A percentile compares a stretch with the other conserved stretches of the same genome.
phyloP scores from a whole-genome alignment of 2,329 filamentous ascomycete genomes.

The Cercospora janseana region DNA sequence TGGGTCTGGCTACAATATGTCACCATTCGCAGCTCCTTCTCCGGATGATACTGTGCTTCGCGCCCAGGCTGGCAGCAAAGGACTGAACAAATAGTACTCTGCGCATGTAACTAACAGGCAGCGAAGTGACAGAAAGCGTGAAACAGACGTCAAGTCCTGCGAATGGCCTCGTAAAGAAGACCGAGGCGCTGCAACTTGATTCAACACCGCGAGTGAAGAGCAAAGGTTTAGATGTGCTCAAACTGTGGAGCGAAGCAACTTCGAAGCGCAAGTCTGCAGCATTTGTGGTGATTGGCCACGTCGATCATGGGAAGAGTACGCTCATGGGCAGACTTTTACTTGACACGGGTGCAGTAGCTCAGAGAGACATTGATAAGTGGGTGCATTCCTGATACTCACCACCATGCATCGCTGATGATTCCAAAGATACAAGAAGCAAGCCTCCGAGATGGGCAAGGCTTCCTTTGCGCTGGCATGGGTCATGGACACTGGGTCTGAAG shows the following conservation, averaged over 20 bases:
- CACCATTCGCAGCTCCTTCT: conserved; percentile 35
- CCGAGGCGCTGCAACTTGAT: conserved; percentile 33
- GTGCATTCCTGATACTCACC: background rate
- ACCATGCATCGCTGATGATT: conserved; percentile 10
- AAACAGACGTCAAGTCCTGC: conserved; percentile 21
- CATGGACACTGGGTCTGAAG: conserved; percentile 86
- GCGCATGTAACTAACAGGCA: conserved; percentile 16
- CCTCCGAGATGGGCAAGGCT: conserved; percentile 85
- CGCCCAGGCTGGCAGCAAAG: conserved; percentile 36
- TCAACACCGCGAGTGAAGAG: conserved; percentile 51
- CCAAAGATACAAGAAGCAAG: conserved; percentile 60
- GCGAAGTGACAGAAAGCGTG: conserved; percentile 20
- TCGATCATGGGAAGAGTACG: conserved; percentile 96
- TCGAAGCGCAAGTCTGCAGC: conserved; percentile 32
- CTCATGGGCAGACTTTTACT: conserved; percentile 92
- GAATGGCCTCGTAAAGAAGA: conserved; percentile 33
- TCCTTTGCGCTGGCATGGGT: conserved; percentile 98
- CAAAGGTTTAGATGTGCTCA: conserved; percentile 76
- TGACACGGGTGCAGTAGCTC: conserved; percentile 83
- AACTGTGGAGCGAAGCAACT: conserved; percentile 31
- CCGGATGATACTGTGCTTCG: conserved; percentile 35
- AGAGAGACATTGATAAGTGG: conserved; percentile 76
- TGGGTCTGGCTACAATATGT: conserved; percentile 20
- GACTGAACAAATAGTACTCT: conserved; percentile 31
- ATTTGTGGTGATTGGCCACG: conserved; percentile 65